A percentile compares a stretch with the other conserved stretches of the same genome.
These are phyloP conservation scores for Crithidia brevicula DNA, from an alignment of 208 protist genomes.

Conservation along the genomic window DNA sequence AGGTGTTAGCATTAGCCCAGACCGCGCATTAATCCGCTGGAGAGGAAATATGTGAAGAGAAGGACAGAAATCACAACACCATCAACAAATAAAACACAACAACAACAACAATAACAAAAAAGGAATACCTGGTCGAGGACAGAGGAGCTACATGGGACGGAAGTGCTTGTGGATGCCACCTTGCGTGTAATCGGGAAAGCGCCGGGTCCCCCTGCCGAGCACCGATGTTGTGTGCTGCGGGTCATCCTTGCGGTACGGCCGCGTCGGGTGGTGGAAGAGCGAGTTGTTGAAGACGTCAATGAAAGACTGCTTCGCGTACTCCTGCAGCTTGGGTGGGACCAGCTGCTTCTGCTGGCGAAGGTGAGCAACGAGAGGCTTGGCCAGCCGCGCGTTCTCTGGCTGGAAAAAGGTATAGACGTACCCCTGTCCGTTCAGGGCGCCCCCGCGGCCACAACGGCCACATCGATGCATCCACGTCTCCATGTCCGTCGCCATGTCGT, in stretches of 20 bases:
- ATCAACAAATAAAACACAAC: not conserved
- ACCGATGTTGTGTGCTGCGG: slow-evolving; percentile 72
- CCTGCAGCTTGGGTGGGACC: slow-evolving; percentile 80
- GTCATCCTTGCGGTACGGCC: slow-evolving; percentile 62
- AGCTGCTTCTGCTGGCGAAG: slow-evolving; percentile 76
- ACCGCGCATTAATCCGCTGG: too few species aligned
- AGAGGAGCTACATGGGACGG: too few species aligned
- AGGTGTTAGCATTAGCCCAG: not conserved
- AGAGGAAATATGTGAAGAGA: not conserved
- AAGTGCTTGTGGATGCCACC: slow-evolving; percentile 66
- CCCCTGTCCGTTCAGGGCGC: slow-evolving; percentile 38
- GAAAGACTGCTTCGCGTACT: slow-evolving; percentile 83
- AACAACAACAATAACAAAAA: not conserved
- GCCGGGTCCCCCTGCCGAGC: slow-evolving; percentile 51
- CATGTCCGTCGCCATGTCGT: slow-evolving; percentile 97
- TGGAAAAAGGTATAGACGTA: slow-evolving; percentile 89
- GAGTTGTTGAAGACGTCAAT: slow-evolving; percentile 80
- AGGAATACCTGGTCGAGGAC: not conserved
- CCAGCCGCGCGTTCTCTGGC: slow-evolving; percentile 78
- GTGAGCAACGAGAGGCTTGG: slow-evolving; percentile 82
- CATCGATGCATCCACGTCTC: slow-evolving; percentile 97
- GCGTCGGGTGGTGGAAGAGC: slow-evolving; percentile 78
- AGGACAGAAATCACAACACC: not conserved
- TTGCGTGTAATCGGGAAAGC: slow-evolving; percentile 81
- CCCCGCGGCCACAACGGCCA: slow-evolving; percentile 94